These are phyloP conservation scores for Candida buenavistaensis DNA, from an alignment of 1,139 yeast genomes.

Conservation along the genomic window DNA sequence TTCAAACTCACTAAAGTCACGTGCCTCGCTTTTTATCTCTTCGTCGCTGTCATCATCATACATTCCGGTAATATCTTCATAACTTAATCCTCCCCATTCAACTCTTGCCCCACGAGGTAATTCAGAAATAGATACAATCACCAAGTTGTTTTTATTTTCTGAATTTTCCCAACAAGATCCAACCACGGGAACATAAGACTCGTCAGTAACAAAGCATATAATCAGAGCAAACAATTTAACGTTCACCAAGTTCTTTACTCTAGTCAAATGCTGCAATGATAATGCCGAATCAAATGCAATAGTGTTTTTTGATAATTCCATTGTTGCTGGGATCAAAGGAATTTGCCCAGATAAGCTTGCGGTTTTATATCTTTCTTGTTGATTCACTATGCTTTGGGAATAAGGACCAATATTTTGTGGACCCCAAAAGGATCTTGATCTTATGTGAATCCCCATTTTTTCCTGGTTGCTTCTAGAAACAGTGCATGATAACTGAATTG, in stretches of 20 bases:
- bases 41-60: conserved; percentile 44
- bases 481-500: conserved; percentile 61
- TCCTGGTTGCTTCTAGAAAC: conserved; percentile 29
- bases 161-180: conserved; percentile 10
- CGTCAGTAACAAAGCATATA: conserved; percentile 54
- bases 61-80: conserved; percentile 33
- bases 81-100: conserved; percentile 76
- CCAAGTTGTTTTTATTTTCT: conserved; percentile 32
- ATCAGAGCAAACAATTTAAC: conserved; percentile 45
- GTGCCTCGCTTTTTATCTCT: conserved; percentile 5
- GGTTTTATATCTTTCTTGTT: conserved; percentile 34
- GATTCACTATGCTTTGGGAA: conserved; percentile 72
- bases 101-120: conserved; percentile 71
- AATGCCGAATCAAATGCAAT: conserved; percentile 41
- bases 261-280: conserved; percentile 71
- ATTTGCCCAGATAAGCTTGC: conserved; percentile 90
- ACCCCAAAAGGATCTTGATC: conserved; percentile 95
- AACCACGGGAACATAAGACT: conserved; percentile 27
- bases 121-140: conserved; percentile 57
- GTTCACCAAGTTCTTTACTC: conserved; percentile 59
- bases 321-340: conserved; percentile 72
- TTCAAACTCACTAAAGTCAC: not conserved
- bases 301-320: conserved; percentile 42
- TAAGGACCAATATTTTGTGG: conserved; percentile 98
- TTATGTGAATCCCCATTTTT: conserved; percentile 79